Evolutionary conservation across 1,284 basidiomycete genomes (phyloP).

Genomic region (Butyriboletus appendiculatus): DNA sequence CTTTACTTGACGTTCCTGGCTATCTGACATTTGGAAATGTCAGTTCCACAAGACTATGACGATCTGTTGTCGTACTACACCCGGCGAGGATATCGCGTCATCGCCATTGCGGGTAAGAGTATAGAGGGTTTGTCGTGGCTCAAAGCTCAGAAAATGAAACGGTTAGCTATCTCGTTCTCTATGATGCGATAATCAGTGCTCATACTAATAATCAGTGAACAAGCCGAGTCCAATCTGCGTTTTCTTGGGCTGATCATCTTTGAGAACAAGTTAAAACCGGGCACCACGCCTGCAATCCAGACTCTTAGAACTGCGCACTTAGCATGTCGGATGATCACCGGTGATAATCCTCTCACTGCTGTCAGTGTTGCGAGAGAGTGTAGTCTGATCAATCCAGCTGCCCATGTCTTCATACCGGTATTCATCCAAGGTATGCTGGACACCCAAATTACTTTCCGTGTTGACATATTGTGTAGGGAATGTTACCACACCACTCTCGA

Average conservation of each 20-base stretch:
- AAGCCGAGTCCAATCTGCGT: conserved; percentile 88
- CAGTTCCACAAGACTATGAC: conserved; percentile 96
- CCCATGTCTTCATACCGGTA: conserved; percentile 88
- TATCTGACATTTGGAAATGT: conserved; percentile 6
- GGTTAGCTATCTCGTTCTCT: conserved; percentile 48
- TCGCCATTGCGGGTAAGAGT: conserved; percentile 97
- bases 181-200: conserved; percentile 4
- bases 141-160: conserved; percentile 95
- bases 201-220: conserved; percentile 61
- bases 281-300: conserved; percentile 90
- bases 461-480: conserved; percentile 49
- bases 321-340: conserved; percentile 97
- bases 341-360: conserved; percentile 96
- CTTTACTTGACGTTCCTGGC: not conserved
- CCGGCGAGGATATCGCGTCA: conserved; percentile 95
- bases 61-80: conserved; percentile 98
- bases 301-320: conserved; percentile 89
- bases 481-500: conserved; percentile 60
- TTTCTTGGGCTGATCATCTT: conserved; percentile 98
- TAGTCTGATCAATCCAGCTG: conserved; percentile 84
- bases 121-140: conserved; percentile 95
- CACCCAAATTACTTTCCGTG: not conserved
- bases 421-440: conserved; percentile 69
- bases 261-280: conserved; percentile 97
- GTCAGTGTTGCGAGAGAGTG: conserved; percentile 98